Percentiles rank a stretch among this genome's conserved stretches.
Evolutionary conservation across 2,329 filamentous ascomycete genomes (phyloP).

Genomic region (Cladosporium sp.): DNA sequence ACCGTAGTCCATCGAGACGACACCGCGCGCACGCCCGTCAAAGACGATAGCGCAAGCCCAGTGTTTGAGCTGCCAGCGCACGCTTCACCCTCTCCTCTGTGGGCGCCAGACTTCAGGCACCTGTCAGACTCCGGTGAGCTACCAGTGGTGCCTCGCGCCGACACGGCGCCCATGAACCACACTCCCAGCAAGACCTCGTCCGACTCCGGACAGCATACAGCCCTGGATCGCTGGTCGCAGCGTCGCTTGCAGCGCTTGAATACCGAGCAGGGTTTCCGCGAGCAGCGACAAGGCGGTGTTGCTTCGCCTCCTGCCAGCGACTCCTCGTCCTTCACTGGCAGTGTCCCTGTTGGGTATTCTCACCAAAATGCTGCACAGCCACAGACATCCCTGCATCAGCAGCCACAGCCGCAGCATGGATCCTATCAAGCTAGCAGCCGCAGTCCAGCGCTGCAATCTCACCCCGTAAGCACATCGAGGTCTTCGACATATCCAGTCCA

Average conservation of each 20-base stretch:
- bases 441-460: slow-evolving; percentile 23
- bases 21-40: not conserved
- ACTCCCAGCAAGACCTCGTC: slow-evolving; percentile 30
- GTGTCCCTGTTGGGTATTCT: slow-evolving; percentile 5
- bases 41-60: slow-evolving; percentile 2
- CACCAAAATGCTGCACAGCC: slow-evolving; percentile 21
- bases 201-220: slow-evolving; percentile 27
- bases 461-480: slow-evolving; percentile 18
- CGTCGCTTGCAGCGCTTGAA: slow-evolving; percentile 35
- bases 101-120: slow-evolving; percentile 9
- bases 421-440: slow-evolving; percentile 10
- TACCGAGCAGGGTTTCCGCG: slow-evolving; percentile 36
- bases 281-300: slow-evolving; percentile 31
- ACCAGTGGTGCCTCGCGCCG: slow-evolving; percentile 12
- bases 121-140: slow-evolving; percentile 5
- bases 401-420: slow-evolving; percentile 24
- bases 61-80: slow-evolving; percentile 2
- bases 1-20: slow-evolving; percentile 22
- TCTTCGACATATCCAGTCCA: slow-evolving; percentile 14
- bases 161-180: slow-evolving; percentile 27
- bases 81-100: slow-evolving; percentile 12
- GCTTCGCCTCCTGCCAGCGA: slow-evolving; percentile 20
- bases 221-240: slow-evolving; percentile 34
- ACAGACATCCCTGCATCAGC: slow-evolving; percentile 26
- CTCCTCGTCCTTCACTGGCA: slow-evolving; percentile 14